These are phyloP conservation scores for Phalaenopsis equestris DNA, from an alignment of 106 monocot species.

Conservation along the genomic window DNA sequence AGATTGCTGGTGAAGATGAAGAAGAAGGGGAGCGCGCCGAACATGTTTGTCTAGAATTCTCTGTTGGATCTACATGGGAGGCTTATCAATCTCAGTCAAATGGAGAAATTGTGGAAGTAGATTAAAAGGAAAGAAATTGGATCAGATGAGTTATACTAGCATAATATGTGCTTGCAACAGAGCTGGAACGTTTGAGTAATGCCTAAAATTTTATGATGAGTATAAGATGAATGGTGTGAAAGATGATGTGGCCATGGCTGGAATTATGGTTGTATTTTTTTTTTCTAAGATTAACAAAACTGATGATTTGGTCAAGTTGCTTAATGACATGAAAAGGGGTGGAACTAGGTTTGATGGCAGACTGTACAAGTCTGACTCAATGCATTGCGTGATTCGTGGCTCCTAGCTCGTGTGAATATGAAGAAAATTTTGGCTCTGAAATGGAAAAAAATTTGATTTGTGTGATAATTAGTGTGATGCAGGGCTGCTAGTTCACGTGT, in stretches of 20 bases:
- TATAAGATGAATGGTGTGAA: conserved; percentile 41
- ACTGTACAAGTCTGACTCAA: conserved; percentile 56
- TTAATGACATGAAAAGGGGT: conserved; percentile 40
- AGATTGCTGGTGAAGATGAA: conserved; percentile 77
- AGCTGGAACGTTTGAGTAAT: conserved; percentile 42
- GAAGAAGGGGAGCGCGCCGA: conserved; percentile 63
- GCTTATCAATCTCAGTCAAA: conserved; percentile 35
- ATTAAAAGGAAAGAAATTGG: conserved; percentile 48
- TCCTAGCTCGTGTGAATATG: conserved; percentile 38
- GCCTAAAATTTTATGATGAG: conserved; percentile 52
- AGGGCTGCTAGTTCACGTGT: no score
- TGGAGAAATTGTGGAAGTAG: conserved; percentile 85
- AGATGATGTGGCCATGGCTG: conserved; percentile 55
- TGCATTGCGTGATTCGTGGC: conserved; percentile 64
- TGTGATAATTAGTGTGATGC: no score
- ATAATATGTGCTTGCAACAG: conserved; percentile 52
- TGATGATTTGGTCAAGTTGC: conserved; percentile 50
- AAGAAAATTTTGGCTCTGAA: conserved; percentile 28
- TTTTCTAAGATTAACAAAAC: conserved; percentile 54
- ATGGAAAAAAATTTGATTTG: conserved; percentile 40
- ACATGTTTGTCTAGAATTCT: conserved; percentile 76
- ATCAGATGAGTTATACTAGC: conserved; percentile 64
- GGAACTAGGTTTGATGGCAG: conserved; percentile 49
- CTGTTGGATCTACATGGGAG: conserved; percentile 67
- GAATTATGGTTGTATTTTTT: conserved; percentile 70